Conservation (phyloP, 805 yeast species). For the Monosporozyma solicola region DNA sequence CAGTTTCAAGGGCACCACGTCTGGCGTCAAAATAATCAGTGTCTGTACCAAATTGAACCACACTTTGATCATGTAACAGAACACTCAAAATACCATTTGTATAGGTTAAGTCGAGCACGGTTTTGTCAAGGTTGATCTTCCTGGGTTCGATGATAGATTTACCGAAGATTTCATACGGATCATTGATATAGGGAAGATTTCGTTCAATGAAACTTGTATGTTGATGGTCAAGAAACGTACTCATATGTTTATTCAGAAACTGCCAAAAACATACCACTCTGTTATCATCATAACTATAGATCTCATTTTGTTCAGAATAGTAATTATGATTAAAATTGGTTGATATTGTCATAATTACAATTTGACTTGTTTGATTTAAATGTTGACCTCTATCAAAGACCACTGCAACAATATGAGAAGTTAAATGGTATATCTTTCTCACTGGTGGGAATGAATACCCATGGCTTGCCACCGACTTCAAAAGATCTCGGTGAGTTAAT, state of each 20-base stretch:
- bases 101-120: conserved; percentile 6
- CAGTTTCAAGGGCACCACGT: background rate
- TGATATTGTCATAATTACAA: background rate
- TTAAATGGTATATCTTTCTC: background rate
- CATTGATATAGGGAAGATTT: background rate
- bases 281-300: background rate
- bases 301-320: too few relatives aligned
- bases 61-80: conserved; percentile 1
- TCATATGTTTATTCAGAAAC: background rate
- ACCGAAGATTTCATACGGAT: background rate
- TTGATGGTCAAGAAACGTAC: background rate
- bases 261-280: background rate
- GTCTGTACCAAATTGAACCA: background rate
- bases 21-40: background rate
- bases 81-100: background rate
- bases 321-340: too few relatives aligned
- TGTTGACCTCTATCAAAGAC: background rate
- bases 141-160: background rate
- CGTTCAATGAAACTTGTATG: conserved; percentile 2
- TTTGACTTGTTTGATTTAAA: background rate
- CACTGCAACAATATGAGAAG: background rate
- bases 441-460: background rate
- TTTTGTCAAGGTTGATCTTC: conserved; percentile 7
- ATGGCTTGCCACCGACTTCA: background rate
- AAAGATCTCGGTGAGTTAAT: background rate